Base-by-base conservation (phyloP, 2,329 filamentous ascomycete genomes). In the Emericellopsis cladophorae region DNA sequence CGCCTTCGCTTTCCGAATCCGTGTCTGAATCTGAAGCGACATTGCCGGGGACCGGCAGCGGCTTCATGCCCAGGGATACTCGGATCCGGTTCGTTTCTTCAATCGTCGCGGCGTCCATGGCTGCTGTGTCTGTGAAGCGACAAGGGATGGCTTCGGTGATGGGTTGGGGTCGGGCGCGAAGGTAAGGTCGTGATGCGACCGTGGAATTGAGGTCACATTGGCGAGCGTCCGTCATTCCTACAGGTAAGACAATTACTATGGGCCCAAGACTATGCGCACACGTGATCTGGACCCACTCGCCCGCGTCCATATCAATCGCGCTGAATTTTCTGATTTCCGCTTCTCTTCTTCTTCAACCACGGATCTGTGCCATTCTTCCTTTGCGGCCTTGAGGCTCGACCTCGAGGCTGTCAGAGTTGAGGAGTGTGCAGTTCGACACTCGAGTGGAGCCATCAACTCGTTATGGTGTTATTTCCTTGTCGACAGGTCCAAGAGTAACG, bases 51-150 rank as follows among this genome's bases (percentile, higher is more conserved):
- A 93, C 84, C 21, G 88, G 86, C 54, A 96, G 67, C 22, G 88
- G 89, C 56, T 90, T 86, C 69, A 95, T 79, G 55, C 90, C 90
- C 66, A 95, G 78, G 39, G 87, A 86, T 52, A 81, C 72, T 53
- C 90, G 87, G 54, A 95, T 82, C 56, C 89, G 84, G 67, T 96
- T 96, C 49, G 86, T 87, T 71, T 95, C 88, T 62, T 93, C 85
- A 56, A 96, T 89, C 23, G 84, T 81, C 36, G 85, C 76, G 51
- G 79, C 68, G 58, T 81, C 76, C 67, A 78, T 78, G 36, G 50
- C 64, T 10, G 12, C 14, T 37, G 44, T 38, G 40, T 39, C 40
- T 33, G 35, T 31, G 9, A 9, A 9, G 26, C 39, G 34, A 31
- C 41, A 16, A 21, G 10, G 24, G 12, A 10, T 21, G 8, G 18